Conservation (phyloP, 495 filamentous ascomycete species). For the Xylaria venustula region DNA sequence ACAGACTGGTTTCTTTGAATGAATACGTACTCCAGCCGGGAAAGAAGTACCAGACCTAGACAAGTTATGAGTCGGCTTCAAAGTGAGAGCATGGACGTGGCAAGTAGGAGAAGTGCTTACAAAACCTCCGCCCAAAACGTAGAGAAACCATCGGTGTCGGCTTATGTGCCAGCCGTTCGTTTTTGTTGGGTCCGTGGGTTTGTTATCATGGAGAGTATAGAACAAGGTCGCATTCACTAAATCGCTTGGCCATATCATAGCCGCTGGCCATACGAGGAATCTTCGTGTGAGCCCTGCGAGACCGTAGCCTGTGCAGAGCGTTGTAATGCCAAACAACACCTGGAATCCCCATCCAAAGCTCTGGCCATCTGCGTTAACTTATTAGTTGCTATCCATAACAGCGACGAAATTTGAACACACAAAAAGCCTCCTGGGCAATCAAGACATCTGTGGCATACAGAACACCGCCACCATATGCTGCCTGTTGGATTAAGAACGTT, state of each 20-base stretch:
- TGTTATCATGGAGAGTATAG: conserved; percentile 65
- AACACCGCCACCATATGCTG: conserved; percentile 45
- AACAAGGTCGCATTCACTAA: conserved; percentile 67
- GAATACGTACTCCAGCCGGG: conserved; percentile 45
- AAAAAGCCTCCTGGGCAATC: conserved; percentile 45
- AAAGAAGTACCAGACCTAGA: conserved; percentile 54
- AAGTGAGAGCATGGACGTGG: too few species aligned
- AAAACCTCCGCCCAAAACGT: conserved; percentile 53
- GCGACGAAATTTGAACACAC: conserved; percentile 12
- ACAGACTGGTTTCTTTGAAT: background rate
- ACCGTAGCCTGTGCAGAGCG: conserved; percentile 71
- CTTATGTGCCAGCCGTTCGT: conserved; percentile 65
- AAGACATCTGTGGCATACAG: conserved; percentile 51
- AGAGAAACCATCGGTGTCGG: conserved; percentile 64
- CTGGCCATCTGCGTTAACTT: conserved; percentile 23
- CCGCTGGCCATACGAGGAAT: conserved; percentile 60
- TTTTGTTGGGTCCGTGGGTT: conserved; percentile 53
- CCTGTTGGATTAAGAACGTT: conserved; percentile 13
- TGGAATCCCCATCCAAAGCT: conserved; percentile 64
- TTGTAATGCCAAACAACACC: conserved; percentile 65
- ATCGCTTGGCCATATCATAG: conserved; percentile 72
- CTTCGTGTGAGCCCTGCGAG: conserved; percentile 65
- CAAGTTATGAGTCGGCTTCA: conserved; percentile 25
- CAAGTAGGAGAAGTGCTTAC: conserved; percentile 30
- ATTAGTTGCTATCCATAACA: background rate